These are phyloP conservation scores for Scedosporium apiospermum DNA, from an alignment of 2,329 filamentous ascomycete species.

Conservation along the genomic window DNA sequence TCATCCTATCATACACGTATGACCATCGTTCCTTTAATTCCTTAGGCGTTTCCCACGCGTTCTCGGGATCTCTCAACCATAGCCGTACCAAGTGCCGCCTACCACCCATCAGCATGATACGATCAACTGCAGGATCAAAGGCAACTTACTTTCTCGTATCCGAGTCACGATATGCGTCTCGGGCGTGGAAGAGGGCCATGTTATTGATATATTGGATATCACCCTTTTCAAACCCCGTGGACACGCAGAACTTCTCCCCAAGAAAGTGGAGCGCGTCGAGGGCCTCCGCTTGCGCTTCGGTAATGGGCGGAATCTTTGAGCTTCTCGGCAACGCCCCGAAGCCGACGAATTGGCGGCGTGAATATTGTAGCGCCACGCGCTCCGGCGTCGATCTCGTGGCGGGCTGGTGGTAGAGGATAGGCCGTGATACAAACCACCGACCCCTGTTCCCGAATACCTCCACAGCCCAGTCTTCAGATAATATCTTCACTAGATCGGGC, in stretches of 20 bases:
- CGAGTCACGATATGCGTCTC: conserved; percentile 37
- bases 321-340: conserved; percentile 30
- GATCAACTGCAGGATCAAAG: background rate
- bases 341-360: conserved; percentile 9
- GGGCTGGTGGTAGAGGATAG: conserved; percentile 47
- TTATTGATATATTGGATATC: conserved; percentile 49
- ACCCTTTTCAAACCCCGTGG: conserved; percentile 37
- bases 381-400: conserved; percentile 34
- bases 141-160: conserved; percentile 28
- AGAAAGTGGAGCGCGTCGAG: conserved; percentile 41
- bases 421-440: conserved; percentile 33
- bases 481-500: conserved; percentile 47
- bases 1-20: conserved; percentile 41
- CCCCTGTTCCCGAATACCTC: conserved; percentile 22
- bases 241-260: conserved; percentile 33
- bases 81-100: conserved; percentile 33
- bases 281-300: conserved; percentile 42
- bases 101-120: background rate
- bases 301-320: conserved; percentile 44
- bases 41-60: conserved; percentile 37
- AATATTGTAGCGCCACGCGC: conserved; percentile 48
- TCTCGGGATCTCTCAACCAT: conserved; percentile 39
- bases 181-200: conserved; percentile 41
- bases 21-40: conserved; percentile 38
- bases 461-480: conserved; percentile 24